Percentiles rank a stretch among this genome's conserved stretches.
Evolutionary conservation across 2,329 filamentous ascomycete genomes (phyloP).

Genomic region (Huntiella omanensis): DNA sequence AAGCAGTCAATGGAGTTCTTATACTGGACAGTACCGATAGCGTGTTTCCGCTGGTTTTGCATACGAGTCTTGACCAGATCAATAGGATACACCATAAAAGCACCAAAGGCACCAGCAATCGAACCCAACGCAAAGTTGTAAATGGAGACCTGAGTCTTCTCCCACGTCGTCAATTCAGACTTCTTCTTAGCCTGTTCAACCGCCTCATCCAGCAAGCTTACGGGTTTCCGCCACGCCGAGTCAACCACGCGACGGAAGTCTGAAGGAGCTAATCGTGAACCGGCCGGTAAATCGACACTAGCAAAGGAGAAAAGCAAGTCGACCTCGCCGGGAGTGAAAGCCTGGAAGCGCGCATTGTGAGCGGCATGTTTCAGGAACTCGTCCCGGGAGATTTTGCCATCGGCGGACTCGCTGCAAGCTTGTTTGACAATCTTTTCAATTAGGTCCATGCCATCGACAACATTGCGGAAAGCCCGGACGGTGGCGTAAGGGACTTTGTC

Average conservation of each 20-base stretch:
- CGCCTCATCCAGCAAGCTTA: conserved; percentile 22
- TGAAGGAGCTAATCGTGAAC: conserved; percentile 49
- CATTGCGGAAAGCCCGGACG: conserved; percentile 92
- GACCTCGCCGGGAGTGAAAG: conserved; percentile 96
- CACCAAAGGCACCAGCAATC: conserved; percentile 85
- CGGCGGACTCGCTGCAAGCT: conserved; percentile 61
- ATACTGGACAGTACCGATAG: conserved; percentile 66
- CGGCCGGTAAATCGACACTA: conserved; percentile 62
- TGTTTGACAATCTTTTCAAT: conserved; percentile 85
- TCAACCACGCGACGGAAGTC: conserved; percentile 95
- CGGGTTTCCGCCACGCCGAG: conserved; percentile 58
- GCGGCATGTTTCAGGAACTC: conserved; percentile 93
- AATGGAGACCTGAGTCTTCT: conserved; percentile 41
- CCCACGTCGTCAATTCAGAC: conserved; percentile 13
- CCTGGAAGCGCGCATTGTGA: conserved; percentile 75
- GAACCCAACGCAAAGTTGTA: conserved; percentile 87
- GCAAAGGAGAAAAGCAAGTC: conserved; percentile 99
- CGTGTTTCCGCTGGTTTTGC: conserved; percentile 82
- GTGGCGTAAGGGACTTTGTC: conserved; percentile 96
- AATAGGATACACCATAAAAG: conserved; percentile 98
- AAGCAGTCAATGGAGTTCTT: conserved; percentile 96
- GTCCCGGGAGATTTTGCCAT: conserved; percentile 82
- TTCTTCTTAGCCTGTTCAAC: conserved; percentile 19
- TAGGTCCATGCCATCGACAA: conserved; percentile 94
- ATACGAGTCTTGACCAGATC: conserved; percentile 96